Conservation (phyloP, 2,329 filamentous ascomycete genomes). For the Pseudocercospora vitis region DNA sequence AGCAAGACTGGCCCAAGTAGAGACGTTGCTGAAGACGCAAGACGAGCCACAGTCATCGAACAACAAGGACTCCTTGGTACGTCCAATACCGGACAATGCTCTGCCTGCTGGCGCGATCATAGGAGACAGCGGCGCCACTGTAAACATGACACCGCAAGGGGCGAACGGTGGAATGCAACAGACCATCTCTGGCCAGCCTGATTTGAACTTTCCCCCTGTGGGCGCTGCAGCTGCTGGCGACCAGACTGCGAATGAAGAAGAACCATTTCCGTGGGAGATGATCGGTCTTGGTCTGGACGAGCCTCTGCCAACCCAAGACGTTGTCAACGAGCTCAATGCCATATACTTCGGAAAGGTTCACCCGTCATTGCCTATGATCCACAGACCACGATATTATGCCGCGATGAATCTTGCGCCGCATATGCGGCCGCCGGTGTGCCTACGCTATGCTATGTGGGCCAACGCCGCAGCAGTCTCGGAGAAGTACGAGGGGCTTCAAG, state of each 20-base stretch:
- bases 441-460: slow-evolving; percentile 97
- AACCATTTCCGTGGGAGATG: slow-evolving; percentile 75
- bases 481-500: slow-evolving; percentile 75
- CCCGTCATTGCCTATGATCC: slow-evolving; percentile 81
- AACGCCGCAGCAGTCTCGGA: slow-evolving; percentile 81
- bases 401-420: slow-evolving; percentile 86
- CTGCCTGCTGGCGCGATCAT: background rate
- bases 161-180: slow-evolving; percentile 12
- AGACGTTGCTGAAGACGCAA: slow-evolving; percentile 82
- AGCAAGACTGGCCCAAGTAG: slow-evolving; percentile 82
- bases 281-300: slow-evolving; percentile 81
- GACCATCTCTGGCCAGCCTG: slow-evolving; percentile 14
- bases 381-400: slow-evolving; percentile 81
- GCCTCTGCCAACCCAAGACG: slow-evolving; percentile 71
- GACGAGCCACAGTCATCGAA: slow-evolving; percentile 26
- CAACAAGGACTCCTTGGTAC: background rate
- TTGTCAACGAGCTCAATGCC: slow-evolving; percentile 83
- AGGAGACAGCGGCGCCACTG: slow-evolving; percentile 3
- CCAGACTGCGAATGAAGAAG: slow-evolving; percentile 23
- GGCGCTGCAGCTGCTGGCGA: slow-evolving; percentile 15
- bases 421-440: slow-evolving; percentile 79
- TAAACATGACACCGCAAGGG: slow-evolving; percentile 17
- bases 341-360: slow-evolving; percentile 92
- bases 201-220: slow-evolving; percentile 9
- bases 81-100: background rate